Evolutionary conservation across 768 basidiomycete genomes (phyloP), one percentile per base, ranked within the genome.

Genomic region (Mycena filopes): DNA sequence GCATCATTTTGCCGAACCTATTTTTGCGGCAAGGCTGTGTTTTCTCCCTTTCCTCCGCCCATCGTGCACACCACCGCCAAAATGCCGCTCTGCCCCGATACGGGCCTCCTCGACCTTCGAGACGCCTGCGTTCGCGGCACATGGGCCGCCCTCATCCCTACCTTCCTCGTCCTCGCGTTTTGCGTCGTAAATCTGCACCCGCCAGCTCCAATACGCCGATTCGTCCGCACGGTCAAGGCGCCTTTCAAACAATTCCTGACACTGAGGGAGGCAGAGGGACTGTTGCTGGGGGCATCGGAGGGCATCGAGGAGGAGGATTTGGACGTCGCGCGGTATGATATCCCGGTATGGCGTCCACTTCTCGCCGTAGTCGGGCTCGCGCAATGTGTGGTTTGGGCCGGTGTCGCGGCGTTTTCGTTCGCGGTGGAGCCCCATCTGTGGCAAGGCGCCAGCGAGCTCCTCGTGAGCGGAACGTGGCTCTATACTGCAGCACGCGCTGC

Each of bases 401-500:
- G 81, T n/a, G 70, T 81, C 3, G 88, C 85, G 16, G 85, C 86
- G 11, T 93, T 86, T 72, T 70, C 70, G 9, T 63, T 88, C 11
- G 79, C 83, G 16, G 76, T 75, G 43, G 73, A 82, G 26, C 58
- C 69, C 0, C 53, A 69, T 15, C 68, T 71, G 21, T 82, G 83
- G 79, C 63, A 53, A 18, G 80, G 76, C 16, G 54, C 82, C 4
- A 77, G 78, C 9, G 76, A 83, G 0, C 75, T 90, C 43, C 71
- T 90, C 26, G 70, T 86, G 20, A 85, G 86, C 0, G 66, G 76
- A 0, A 78, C 86, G 2, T 94, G 93, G 93, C 72, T 91, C 31
- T 93, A 92, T 70, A 87, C 89, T 0, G 41, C 86, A n/a, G 68
- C 82, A n/a, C 86, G 87, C 56, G 86, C 89, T 0, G 77, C 88